A percentile compares a stretch with the other conserved stretches of the same genome.
Conservation (phyloP, 129 eudicot species). For the carrot (Daucus carota) region DNA sequence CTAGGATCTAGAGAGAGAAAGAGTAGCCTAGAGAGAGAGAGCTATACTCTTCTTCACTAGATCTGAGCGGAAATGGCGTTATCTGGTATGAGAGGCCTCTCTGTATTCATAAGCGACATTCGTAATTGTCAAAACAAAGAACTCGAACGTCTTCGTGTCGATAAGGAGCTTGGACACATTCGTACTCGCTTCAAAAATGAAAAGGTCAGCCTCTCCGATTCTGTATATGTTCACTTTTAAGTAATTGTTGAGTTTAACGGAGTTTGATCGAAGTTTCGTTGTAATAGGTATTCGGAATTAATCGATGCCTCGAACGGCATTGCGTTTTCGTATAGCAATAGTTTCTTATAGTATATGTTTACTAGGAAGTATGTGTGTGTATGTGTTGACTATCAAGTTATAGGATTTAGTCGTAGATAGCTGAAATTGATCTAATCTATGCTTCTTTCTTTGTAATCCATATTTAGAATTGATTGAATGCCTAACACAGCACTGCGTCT, state of each 20-base stretch:
- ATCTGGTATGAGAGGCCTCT: slow-evolving; percentile 95
- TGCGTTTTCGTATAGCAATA: neutral
- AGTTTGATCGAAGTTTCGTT: neutral
- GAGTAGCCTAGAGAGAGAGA: slow-evolving; percentile 1
- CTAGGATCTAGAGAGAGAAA: slow-evolving; percentile 44
- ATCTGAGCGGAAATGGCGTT: slow-evolving; percentile 79
- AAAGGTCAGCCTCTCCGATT: slow-evolving; percentile 39
- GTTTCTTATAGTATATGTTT: neutral
- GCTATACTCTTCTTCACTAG: slow-evolving; percentile 11
- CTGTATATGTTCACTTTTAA: neutral
- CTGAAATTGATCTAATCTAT: neutral
- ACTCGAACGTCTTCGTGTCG: slow-evolving; percentile 90
- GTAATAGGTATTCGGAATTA: neutral
- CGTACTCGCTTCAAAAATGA: slow-evolving; percentile 92
- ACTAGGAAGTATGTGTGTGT: neutral
- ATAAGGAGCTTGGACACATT: slow-evolving; percentile 91
- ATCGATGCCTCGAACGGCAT: neutral
- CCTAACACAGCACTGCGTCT: neutral
- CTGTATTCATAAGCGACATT: slow-evolving; percentile 87
- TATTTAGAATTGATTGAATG: neutral
- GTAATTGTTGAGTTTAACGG: neutral
- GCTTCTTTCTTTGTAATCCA: too few species aligned
- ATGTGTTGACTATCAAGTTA: neutral
- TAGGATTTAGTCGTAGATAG: too few species aligned
- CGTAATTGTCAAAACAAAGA: slow-evolving; percentile 99